Evolutionary conservation across 2,329 filamentous ascomycete genomes (phyloP).

Genomic region (Claviceps quebecensis): DNA sequence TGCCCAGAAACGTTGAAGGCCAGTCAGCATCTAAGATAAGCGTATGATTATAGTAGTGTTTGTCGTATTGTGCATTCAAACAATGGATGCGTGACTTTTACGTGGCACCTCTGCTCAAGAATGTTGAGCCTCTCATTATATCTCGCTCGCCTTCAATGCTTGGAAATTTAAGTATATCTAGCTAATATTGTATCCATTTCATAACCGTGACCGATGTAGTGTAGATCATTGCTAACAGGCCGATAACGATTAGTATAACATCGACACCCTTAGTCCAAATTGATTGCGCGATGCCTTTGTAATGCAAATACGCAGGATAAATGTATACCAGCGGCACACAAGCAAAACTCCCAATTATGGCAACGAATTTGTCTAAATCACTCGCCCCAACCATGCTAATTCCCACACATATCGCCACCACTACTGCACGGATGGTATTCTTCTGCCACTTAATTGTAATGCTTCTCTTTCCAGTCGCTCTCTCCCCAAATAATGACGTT

Average conservation of each 20-base stretch:
- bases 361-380: conserved; percentile 61
- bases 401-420: conserved; percentile 45
- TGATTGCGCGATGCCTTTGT: conserved; percentile 49
- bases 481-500: conserved; percentile 49
- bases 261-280: conserved; percentile 43
- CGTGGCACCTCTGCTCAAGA: too few species aligned
- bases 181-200: conserved; percentile 18
- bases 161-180: too few species aligned
- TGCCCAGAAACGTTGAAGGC: neutral
- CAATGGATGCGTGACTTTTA: too few species aligned
- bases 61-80: too few species aligned
- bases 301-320: conserved; percentile 59
- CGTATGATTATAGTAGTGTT: too few species aligned
- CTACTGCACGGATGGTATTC: conserved; percentile 46
- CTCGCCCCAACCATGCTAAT: conserved; percentile 51
- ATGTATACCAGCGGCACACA: conserved; percentile 68
- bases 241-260: conserved; percentile 46
- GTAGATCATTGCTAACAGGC: conserved; percentile 54
- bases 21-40: too few species aligned
- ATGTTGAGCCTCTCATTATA: too few species aligned
- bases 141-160: too few species aligned
- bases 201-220: conserved; percentile 48
- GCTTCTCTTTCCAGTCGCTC: conserved; percentile 50
- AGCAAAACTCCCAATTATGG: conserved; percentile 58
- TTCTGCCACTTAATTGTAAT: conserved; percentile 61